These are phyloP conservation scores for Aspergillus eucalypticola DNA, from an alignment of 2,329 filamentous ascomycete genomes.

Conservation along the genomic window DNA sequence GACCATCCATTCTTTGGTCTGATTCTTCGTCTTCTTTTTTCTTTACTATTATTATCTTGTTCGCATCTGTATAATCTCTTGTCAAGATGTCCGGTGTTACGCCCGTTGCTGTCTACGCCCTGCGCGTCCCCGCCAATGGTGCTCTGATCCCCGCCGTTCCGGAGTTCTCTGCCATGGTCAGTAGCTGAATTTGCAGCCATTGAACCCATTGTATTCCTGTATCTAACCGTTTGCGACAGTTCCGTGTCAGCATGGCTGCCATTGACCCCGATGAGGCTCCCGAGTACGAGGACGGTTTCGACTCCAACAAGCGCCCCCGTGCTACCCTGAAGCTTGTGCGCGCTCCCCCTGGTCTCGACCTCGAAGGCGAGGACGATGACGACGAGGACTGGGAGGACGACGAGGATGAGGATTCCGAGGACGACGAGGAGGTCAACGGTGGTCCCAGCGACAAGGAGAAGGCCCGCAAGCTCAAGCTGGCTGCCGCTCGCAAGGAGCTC, in stretches of 20 bases:
- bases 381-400: constrained; percentile 53
- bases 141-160: constrained; percentile 75
- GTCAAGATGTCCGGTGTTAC: constrained; percentile 49
- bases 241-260: constrained; percentile 97
- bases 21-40: constrained; percentile 10
- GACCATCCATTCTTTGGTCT: constrained; percentile 18
- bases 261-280: constrained; percentile 83
- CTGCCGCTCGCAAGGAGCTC: constrained; percentile 75
- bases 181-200: constrained; percentile 38
- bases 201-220: not conserved
- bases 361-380: constrained; percentile 60
- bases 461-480: constrained; percentile 81
- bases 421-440: constrained; percentile 79
- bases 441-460: constrained; percentile 90
- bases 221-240: constrained; percentile 54
- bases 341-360: constrained; percentile 59
- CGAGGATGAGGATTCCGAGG: constrained; percentile 54
- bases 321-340: constrained; percentile 92
- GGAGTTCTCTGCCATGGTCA: constrained; percentile 81
- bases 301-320: constrained; percentile 65
- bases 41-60: constrained; percentile 2
- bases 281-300: constrained; percentile 64
- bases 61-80: constrained; percentile 1
- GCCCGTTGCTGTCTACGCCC: constrained; percentile 83
- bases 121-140: constrained; percentile 84